Conservation (phyloP, 352 stramenopile genomes). For the Pythium chondricola region DNA sequence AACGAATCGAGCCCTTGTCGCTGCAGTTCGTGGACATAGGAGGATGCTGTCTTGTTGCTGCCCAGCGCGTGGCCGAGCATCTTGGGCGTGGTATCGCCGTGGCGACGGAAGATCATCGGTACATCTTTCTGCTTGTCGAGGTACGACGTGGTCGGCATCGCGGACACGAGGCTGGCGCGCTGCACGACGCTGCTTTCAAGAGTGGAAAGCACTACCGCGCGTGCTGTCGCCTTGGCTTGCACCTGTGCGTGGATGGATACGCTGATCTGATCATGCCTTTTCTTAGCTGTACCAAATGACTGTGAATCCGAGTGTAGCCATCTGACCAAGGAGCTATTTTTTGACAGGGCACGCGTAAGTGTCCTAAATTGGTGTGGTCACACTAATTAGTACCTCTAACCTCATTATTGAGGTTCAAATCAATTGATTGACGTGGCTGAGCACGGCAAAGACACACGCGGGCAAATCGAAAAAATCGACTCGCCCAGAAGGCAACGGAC, state of each 20-base stretch:
- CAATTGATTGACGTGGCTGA: too few species aligned
- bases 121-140: constrained; percentile 74
- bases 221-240: too few species aligned
- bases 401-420: constrained; percentile 1
- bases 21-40: constrained; percentile 70
- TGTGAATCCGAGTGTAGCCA: too few species aligned
- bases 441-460: too few species aligned
- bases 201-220: too few species aligned
- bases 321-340: too few species aligned
- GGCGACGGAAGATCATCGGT: constrained; percentile 73
- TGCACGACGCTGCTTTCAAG: constrained; percentile 1
- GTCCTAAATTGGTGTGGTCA: neutral
- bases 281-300: too few species aligned
- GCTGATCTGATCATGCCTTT: too few species aligned
- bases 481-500: neutral
- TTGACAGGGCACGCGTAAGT: neutral
- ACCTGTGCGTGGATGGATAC: too few species aligned
- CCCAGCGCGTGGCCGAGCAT: constrained; percentile 50
- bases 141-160: constrained; percentile 53
- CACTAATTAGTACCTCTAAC: neutral
- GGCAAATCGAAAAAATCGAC: neutral
- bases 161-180: neutral
- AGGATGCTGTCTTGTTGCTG: constrained; percentile 50
- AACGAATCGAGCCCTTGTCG: constrained; percentile 35
- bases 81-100: constrained; percentile 73